Conservation (phyloP, 164 flowering plant species). For the Platanus orientalis region DNA sequence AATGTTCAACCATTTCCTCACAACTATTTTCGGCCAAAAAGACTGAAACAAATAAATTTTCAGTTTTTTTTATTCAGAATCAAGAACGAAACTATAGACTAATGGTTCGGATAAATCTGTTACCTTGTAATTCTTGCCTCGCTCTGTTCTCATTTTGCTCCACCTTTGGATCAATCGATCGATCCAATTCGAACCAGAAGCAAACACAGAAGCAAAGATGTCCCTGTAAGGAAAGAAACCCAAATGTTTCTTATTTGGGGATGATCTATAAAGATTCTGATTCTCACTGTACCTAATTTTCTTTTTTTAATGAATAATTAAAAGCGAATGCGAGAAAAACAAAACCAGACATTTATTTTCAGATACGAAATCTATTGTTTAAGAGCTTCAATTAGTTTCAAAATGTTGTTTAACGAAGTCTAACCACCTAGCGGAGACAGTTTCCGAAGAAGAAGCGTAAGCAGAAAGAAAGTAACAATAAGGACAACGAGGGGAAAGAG, state of each 20-base stretch:
- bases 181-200: neutral
- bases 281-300: neutral
- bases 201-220: neutral
- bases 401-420: neutral
- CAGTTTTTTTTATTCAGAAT: neutral
- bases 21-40: slow-evolving; percentile 64
- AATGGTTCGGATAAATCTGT: neutral
- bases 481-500: neutral
- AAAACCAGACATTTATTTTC: neutral
- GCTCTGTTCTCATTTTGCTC: slow-evolving; percentile 36
- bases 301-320: neutral
- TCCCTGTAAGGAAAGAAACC: slow-evolving; percentile 4
- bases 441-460: slow-evolving; percentile 13
- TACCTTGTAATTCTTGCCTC: slow-evolving; percentile 32
- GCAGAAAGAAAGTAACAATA: too few relatives aligned
- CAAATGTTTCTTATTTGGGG: neutral
- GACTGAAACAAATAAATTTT: slow-evolving; percentile 21
- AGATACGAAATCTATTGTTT: neutral
- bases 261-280: too few relatives aligned
- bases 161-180: slow-evolving; percentile 11
- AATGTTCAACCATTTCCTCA: slow-evolving; percentile 67
- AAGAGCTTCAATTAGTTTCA: too few relatives aligned
- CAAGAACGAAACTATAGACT: neutral
- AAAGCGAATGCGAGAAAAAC: neutral
- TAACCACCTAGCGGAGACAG: slow-evolving; percentile 26